These are phyloP conservation scores for Microbotryum silenes-acaulis DNA, from an alignment of 1,284 basidiomycete genomes.

Conservation along the genomic window DNA sequence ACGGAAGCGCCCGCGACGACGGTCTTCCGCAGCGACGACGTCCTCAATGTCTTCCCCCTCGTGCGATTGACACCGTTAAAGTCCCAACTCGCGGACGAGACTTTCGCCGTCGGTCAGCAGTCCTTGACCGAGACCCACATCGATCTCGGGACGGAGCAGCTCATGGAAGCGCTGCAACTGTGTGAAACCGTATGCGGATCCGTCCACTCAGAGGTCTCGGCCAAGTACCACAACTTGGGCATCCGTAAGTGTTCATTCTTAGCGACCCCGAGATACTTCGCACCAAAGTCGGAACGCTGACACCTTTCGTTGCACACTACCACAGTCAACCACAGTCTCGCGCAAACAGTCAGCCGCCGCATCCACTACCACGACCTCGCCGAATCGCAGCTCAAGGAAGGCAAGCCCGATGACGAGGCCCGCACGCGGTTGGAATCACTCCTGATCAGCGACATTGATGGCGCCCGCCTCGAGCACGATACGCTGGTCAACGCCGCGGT, in stretches of 20 bases:
- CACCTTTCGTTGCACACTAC: constrained; percentile 25
- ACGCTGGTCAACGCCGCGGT: constrained; percentile 45
- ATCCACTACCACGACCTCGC: constrained; percentile 31
- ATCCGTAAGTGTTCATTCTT: constrained; percentile 30
- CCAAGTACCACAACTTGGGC: constrained; percentile 42
- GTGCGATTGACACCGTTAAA: constrained; percentile 46
- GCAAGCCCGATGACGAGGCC: constrained; percentile 16
- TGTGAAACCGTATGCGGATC: constrained; percentile 53
- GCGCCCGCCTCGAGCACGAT: constrained; percentile 32
- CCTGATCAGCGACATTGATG: constrained; percentile 26
- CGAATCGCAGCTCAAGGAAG: constrained; percentile 22
- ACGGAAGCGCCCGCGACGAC: constrained; percentile 37
- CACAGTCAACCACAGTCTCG: constrained; percentile 29
- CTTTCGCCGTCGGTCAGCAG: constrained; percentile 48
- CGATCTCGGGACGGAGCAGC: constrained; percentile 48
- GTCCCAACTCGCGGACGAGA: constrained; percentile 49
- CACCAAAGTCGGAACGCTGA: constrained; percentile 29
- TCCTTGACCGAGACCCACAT: constrained; percentile 48
- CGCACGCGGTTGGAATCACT: constrained; percentile 15
- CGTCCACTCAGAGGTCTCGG: constrained; percentile 51
- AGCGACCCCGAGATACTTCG: constrained; percentile 9
- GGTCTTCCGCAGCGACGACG: constrained; percentile 47
- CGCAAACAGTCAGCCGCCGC: constrained; percentile 18
- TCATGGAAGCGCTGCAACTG: constrained; percentile 50
- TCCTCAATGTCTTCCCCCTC: constrained; percentile 49